Evolutionary conservation across 2,329 filamentous ascomycete genomes (phyloP).

Genomic region (Neofusicoccum laricinum): DNA sequence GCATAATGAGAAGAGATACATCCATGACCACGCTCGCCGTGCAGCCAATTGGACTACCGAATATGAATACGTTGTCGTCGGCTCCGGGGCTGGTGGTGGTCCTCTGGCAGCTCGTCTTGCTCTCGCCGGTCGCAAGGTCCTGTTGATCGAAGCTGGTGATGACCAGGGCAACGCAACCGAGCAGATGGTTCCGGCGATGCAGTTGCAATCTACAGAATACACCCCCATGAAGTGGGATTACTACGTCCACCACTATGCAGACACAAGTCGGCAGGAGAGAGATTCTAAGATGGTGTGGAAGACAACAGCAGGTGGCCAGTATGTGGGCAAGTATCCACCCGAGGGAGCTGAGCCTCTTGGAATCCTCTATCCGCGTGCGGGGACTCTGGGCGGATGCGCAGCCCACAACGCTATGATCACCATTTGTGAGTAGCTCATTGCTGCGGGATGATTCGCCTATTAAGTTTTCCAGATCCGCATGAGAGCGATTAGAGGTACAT

Average conservation of each 20-base stretch:
- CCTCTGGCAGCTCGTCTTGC: constrained; percentile 59
- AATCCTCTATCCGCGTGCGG: constrained; percentile 57
- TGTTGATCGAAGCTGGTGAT: constrained; percentile 60
- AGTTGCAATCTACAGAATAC: constrained; percentile 55
- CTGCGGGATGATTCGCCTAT: neutral
- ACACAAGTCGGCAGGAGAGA: constrained; percentile 51
- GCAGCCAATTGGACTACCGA: neutral
- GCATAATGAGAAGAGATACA: neutral
- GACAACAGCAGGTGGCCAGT: constrained; percentile 49
- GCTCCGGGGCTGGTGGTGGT: constrained; percentile 58
- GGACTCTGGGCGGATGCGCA: constrained; percentile 57
- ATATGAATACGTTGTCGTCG: constrained; percentile 64
- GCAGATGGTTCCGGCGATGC: constrained; percentile 55
- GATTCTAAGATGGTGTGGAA: constrained; percentile 60
- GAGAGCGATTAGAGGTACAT: constrained; percentile 60
- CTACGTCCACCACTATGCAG: constrained; percentile 60
- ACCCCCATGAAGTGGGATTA: constrained; percentile 61
- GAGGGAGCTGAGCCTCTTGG: constrained; percentile 52
- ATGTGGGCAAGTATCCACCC: constrained; percentile 55
- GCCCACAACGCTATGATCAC: constrained; percentile 61
- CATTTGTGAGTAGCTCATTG: constrained; percentile 37
- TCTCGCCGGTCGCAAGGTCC: constrained; percentile 55
- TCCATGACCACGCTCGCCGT: neutral
- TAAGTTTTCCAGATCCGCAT: constrained; percentile 41
- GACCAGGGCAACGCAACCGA: constrained; percentile 49